phyloP scores from a whole-genome alignment of 495 filamentous ascomycete species.

The Neohortaea acidophila region DNA sequence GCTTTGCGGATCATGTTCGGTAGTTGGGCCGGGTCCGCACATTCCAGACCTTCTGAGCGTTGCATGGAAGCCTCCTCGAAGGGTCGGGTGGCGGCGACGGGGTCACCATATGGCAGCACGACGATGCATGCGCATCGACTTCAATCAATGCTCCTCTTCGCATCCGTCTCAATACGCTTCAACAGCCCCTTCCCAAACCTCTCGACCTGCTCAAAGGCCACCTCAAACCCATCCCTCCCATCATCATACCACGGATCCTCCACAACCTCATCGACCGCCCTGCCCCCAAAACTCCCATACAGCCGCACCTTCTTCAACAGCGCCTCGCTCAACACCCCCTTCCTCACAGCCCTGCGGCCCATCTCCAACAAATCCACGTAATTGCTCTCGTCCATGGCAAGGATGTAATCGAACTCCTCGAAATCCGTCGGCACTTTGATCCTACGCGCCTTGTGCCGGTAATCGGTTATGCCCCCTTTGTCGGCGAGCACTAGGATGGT shows the following conservation, averaged over 20 bases:
- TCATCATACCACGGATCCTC: constrained; percentile 91
- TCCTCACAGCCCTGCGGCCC: constrained; percentile 37
- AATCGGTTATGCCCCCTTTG: constrained; percentile 54
- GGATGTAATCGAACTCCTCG: constrained; percentile 70
- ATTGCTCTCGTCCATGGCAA: constrained; percentile 90
- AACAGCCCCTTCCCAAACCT: constrained; percentile 70
- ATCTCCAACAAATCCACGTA: constrained; percentile 51
- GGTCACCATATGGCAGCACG: too few species aligned
- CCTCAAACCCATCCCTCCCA: constrained; percentile 64
- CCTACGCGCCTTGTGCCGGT: constrained; percentile 63
- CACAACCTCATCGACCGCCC: constrained; percentile 50
- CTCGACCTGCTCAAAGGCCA: constrained; percentile 67
- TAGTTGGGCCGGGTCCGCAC: too few species aligned
- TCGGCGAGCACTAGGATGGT: constrained; percentile 66
- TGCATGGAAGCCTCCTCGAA: too few species aligned
- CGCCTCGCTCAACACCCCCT: constrained; percentile 30
- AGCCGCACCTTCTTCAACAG: constrained; percentile 46
- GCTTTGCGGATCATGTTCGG: too few species aligned
- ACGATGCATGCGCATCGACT: too few species aligned
- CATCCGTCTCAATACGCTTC: constrained; percentile 24
- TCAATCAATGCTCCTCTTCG: not conserved
- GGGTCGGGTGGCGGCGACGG: too few species aligned
- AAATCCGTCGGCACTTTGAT: constrained; percentile 55
- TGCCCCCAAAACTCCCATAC: constrained; percentile 68
- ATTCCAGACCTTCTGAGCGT: too few species aligned